Evolutionary conservation across 495 filamentous ascomycete species (phyloP).

Genomic region (Tirmania nivea): DNA sequence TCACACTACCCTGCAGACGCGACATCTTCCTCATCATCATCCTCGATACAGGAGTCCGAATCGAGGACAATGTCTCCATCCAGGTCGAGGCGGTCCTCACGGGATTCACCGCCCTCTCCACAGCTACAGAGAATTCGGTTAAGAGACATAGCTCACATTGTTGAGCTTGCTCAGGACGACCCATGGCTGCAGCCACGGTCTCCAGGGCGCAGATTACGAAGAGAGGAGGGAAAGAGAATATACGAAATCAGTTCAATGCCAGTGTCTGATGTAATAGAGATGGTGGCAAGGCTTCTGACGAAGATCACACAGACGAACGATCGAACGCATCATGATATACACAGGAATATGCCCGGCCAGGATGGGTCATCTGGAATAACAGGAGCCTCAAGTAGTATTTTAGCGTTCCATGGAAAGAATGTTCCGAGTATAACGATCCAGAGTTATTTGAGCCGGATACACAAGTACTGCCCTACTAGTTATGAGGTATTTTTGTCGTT

Average conservation of each 20-base stretch:
- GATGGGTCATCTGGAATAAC: slow-evolving; percentile 35
- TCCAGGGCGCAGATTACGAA: slow-evolving; percentile 6
- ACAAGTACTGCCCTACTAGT: slow-evolving; percentile 97
- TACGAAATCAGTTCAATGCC: slow-evolving; percentile 99
- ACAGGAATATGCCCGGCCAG: slow-evolving; percentile 43
- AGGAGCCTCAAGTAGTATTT: slow-evolving; percentile 65
- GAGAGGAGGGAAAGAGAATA: slow-evolving; percentile 12
- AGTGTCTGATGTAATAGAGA: slow-evolving; percentile 93
- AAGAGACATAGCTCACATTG: slow-evolving; percentile 13
- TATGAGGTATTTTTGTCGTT: slow-evolving; percentile 95
- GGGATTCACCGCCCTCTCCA: slow-evolving; percentile 3
- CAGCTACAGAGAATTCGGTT: slow-evolving; percentile 11
- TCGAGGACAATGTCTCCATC: slow-evolving; percentile 5
- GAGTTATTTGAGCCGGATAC: slow-evolving; percentile 87
- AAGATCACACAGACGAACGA: slow-evolving; percentile 98
- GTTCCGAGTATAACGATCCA: slow-evolving; percentile 91
- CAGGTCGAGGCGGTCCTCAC: slow-evolving; percentile 4
- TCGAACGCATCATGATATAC: slow-evolving; percentile 62
- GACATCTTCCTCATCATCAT: neutral
- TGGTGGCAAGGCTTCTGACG: slow-evolving; percentile 94
- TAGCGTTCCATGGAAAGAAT: slow-evolving; percentile 99
- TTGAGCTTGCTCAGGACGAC: slow-evolving; percentile 15
- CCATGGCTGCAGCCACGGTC: slow-evolving; percentile 4
- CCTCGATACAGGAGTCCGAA: slow-evolving; percentile 3
- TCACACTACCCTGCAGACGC: neutral